Conservation (phyloP, 176 grass and related monocot species). For the Alopecurus myosuroides region DNA sequence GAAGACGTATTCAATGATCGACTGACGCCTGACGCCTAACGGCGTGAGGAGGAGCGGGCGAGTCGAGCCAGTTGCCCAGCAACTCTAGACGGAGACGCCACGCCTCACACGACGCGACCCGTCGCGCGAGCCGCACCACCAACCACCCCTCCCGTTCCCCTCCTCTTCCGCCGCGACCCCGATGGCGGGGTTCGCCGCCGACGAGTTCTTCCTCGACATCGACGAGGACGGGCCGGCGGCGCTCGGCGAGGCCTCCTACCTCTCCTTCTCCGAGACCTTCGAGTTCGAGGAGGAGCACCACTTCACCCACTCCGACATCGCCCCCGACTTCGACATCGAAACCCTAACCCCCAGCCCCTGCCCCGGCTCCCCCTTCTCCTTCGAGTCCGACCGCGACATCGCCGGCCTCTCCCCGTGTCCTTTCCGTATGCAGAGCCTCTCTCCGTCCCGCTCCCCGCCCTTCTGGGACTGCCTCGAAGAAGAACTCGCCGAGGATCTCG, state of each 20-base stretch:
- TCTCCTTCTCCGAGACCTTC: conserved; percentile 40
- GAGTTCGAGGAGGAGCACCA: conserved; percentile 20
- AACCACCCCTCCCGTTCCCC: neutral
- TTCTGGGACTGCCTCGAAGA: conserved; percentile 63
- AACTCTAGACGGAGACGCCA: conserved; percentile 31
- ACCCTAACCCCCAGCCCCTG: conserved; percentile 19
- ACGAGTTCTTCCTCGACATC: conserved; percentile 60
- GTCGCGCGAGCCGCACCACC: neutral
- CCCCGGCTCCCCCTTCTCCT: conserved; percentile 32
- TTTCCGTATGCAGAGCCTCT: neutral
- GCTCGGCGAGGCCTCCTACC: conserved; percentile 25
- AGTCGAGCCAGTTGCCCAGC: neutral
- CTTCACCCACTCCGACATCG: conserved; percentile 5
- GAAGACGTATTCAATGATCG: neutral
- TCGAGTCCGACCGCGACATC: conserved; percentile 26
- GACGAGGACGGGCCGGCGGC: conserved; percentile 28
- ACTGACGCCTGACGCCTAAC: neutral
- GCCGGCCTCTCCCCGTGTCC: neutral
- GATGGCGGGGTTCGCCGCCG: conserved; percentile 53
- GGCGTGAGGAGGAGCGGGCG: neutral
- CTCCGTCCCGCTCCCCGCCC: conserved; percentile 16
- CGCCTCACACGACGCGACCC: conserved; percentile 18
- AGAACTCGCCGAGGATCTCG: conserved; percentile 17
- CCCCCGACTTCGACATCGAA: conserved; percentile 15
- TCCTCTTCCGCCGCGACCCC: neutral